These are phyloP conservation scores for Rhizophora apiculata DNA, from an alignment of 345 rosid species.

Conservation along the genomic window DNA sequence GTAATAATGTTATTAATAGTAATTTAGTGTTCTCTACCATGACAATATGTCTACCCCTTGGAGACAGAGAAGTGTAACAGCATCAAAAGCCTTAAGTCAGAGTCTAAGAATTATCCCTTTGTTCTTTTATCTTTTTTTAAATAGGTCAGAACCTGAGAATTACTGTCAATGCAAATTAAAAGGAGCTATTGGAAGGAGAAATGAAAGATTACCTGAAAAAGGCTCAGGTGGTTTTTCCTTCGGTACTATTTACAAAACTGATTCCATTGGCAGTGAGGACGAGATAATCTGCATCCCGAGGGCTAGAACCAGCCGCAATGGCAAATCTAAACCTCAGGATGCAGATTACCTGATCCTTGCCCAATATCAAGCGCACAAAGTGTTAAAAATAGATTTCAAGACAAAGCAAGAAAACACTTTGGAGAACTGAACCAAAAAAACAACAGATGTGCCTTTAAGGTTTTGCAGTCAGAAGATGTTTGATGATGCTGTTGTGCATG, in stretches of 20 bases:
- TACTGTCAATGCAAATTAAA: too few species aligned
- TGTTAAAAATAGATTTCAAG: neutral
- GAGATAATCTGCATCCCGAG: slow-evolving; percentile 59
- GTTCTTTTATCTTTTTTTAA: too few species aligned
- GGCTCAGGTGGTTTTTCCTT: neutral
- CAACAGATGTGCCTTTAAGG: neutral
- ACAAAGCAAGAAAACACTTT: neutral
- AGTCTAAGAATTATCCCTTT: too few species aligned
- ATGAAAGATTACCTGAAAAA: neutral
- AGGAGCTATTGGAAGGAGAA: too few species aligned
- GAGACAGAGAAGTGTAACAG: too few species aligned
- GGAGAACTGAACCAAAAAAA: too few species aligned
- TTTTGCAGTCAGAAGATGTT: neutral
- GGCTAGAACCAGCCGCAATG: slow-evolving; percentile 32
- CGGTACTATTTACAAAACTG: neutral
- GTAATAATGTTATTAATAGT: too few species aligned
- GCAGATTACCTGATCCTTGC: slow-evolving; percentile 61
- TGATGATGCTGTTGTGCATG: slow-evolving; percentile 24
- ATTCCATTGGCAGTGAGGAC: slow-evolving; percentile 44
- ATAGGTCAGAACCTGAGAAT: too few species aligned
- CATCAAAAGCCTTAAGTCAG: too few species aligned
- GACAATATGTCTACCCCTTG: too few species aligned
- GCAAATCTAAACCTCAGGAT: slow-evolving; percentile 69
- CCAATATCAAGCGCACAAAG: slow-evolving; percentile 16
- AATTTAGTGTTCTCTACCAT: too few species aligned